Evolutionary conservation across 2,329 filamentous ascomycete genomes (phyloP).

Genomic region (Neofusicoccum sp.): DNA sequence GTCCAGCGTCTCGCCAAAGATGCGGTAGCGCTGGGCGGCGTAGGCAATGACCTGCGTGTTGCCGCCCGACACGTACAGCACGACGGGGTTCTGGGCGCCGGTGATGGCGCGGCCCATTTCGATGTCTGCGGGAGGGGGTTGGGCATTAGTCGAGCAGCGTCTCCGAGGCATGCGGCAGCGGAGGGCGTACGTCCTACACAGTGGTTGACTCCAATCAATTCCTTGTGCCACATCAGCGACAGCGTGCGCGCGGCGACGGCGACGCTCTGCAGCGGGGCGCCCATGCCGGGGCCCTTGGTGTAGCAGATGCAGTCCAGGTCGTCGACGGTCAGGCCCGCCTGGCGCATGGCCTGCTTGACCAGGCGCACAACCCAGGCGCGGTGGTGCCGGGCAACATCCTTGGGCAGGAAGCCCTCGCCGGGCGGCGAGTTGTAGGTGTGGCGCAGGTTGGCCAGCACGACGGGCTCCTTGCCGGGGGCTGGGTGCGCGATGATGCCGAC

Average conservation of each 20-base stretch:
- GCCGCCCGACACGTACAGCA: slow-evolving; percentile 91
- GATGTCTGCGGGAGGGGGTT: slow-evolving; percentile 58
- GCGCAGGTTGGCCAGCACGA: slow-evolving; percentile 85
- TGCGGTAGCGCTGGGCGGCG: slow-evolving; percentile 88
- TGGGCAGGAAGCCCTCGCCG: slow-evolving; percentile 91
- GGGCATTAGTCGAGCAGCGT: background rate
- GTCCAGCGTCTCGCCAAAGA: slow-evolving; percentile 96
- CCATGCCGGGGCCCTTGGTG: slow-evolving; percentile 95
- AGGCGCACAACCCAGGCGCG: slow-evolving; percentile 77
- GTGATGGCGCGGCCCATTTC: slow-evolving; percentile 97
- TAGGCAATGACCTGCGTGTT: slow-evolving; percentile 99
- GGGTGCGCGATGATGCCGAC: slow-evolving; percentile 87
- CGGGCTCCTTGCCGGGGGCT: slow-evolving; percentile 42
- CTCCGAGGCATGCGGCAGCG: background rate
- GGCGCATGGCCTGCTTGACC: slow-evolving; percentile 73
- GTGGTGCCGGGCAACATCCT: slow-evolving; percentile 93
- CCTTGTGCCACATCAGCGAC: slow-evolving; percentile 77
- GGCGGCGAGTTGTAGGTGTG: slow-evolving; percentile 92
- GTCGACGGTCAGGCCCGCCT: slow-evolving; percentile 52
- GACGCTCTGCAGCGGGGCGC: slow-evolving; percentile 82
- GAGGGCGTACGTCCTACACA: slow-evolving; percentile 73
- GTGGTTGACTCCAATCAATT: slow-evolving; percentile 94
- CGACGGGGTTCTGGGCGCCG: slow-evolving; percentile 84
- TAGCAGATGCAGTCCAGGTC: slow-evolving; percentile 93
- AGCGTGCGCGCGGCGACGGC: slow-evolving; percentile 83